These are phyloP conservation scores for Ehretia macrophylla DNA, from an alignment of 257 asterid species.

Conservation along the genomic window DNA sequence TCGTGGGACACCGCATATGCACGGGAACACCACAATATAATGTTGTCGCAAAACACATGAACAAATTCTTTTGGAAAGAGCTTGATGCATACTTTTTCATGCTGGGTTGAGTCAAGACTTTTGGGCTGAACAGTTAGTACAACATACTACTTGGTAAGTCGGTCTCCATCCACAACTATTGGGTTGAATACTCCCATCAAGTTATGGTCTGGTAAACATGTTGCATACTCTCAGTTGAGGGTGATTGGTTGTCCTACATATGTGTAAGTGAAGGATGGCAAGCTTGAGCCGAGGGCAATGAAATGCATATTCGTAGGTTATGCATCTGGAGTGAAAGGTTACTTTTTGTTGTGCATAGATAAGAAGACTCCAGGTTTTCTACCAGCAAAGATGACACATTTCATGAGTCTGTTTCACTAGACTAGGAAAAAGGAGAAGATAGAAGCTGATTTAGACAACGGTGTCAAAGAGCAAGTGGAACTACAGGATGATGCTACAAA, in stretches of 20 bases:
- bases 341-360: neutral
- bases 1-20: too few relatives aligned
- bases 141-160: slow-evolving; percentile 1
- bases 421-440: too few relatives aligned
- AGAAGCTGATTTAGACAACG: too few relatives aligned
- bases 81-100: neutral
- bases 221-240: neutral
- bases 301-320: slow-evolving; percentile 6
- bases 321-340: neutral
- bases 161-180: neutral
- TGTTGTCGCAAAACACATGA: neutral
- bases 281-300: neutral
- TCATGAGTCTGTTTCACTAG: too few relatives aligned
- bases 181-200: too few relatives aligned
- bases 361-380: too few relatives aligned
- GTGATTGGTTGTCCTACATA: neutral
- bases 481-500: neutral
- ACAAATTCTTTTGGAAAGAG: neutral
- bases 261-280: neutral
- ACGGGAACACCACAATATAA: too few relatives aligned
- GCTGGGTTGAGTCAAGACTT: neutral
- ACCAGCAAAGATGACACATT: too few relatives aligned
- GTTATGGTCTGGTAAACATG: too few relatives aligned
- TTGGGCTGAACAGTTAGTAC: neutral
- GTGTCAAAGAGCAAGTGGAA: too few relatives aligned